A percentile compares a stretch with the other conserved stretches of the same genome.
These are phyloP conservation scores for Phytophthora megakarya DNA, from an alignment of 352 stramenopile genomes.

Conservation along the genomic window DNA sequence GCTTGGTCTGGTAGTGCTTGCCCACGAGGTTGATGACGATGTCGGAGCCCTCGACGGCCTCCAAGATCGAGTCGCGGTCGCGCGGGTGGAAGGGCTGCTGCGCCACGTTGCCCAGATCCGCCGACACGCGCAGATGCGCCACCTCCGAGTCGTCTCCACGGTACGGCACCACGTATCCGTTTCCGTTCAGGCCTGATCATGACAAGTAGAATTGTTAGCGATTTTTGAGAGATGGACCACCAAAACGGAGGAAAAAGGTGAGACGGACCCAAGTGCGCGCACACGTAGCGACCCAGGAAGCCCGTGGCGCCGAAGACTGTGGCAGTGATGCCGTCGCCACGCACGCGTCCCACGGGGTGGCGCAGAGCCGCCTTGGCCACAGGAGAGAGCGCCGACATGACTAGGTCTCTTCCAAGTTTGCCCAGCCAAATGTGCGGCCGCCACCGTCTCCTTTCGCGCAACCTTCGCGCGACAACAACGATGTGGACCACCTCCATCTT, in stretches of 20 bases:
- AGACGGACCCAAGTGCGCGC: conserved; percentile 90
- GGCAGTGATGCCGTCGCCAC: conserved; percentile 88
- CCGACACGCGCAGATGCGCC: conserved; percentile 94
- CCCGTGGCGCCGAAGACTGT: conserved; percentile 95
- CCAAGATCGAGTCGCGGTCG: conserved; percentile 93
- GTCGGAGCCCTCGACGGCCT: conserved; percentile 92
- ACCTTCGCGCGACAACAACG: neutral
- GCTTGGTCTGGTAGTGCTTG: conserved; percentile 98
- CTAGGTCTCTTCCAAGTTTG: conserved; percentile 13
- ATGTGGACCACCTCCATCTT: neutral
- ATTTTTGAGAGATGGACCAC: conserved; percentile 17
- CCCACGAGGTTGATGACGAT: conserved; percentile 98
- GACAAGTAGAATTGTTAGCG: neutral
- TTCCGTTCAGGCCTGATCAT: conserved; percentile 62
- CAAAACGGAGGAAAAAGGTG: neutral
- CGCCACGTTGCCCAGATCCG: conserved; percentile 92
- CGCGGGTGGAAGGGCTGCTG: conserved; percentile 83
- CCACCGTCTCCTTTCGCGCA: neutral
- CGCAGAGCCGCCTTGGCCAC: conserved; percentile 77
- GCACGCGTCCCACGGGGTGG: conserved; percentile 73
- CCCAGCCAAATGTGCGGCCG: conserved; percentile 10
- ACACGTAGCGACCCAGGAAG: conserved; percentile 96
- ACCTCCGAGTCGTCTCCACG: conserved; percentile 94
- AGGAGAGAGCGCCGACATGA: conserved; percentile 84
- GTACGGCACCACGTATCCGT: conserved; percentile 88